These are phyloP conservation scores for Epichloe bromicola DNA, from an alignment of 2,329 filamentous ascomycete species.

Conservation along the genomic window DNA sequence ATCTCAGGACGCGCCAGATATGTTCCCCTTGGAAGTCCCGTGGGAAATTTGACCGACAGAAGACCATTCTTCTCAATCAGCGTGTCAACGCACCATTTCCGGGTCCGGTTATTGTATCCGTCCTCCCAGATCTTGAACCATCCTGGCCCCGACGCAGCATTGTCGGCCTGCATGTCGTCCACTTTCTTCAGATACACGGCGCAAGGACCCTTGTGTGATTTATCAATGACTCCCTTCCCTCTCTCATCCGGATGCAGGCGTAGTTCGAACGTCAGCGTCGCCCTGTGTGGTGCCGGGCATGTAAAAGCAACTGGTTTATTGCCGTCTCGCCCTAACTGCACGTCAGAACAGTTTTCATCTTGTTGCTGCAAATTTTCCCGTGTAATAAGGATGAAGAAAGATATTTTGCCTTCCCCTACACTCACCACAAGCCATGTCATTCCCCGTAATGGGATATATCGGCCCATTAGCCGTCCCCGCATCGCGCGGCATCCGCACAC, in stretches of 20 bases:
- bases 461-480: conserved; percentile 40
- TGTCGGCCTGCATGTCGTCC: conserved; percentile 34
- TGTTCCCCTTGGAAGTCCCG: conserved; percentile 47
- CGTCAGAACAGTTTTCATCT: background rate
- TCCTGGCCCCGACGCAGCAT: conserved; percentile 43
- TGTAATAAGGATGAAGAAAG: background rate
- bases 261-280: conserved; percentile 53
- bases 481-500: conserved; percentile 52
- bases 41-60: conserved; percentile 48
- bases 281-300: conserved; percentile 36
- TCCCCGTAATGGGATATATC: conserved; percentile 40
- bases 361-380: background rate
- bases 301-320: conserved; percentile 31
- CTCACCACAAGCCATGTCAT: conserved; percentile 60
- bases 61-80: conserved; percentile 52
- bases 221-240: conserved; percentile 42
- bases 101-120: conserved; percentile 42
- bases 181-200: conserved; percentile 64
- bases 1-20: conserved; percentile 63
- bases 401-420: background rate
- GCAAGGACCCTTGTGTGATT: conserved; percentile 53
- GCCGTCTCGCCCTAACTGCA: conserved; percentile 28
- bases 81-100: conserved; percentile 58
- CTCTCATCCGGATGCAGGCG: conserved; percentile 45
- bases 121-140: conserved; percentile 73